phyloP scores from a whole-genome alignment of 768 basidiomycete genomes.

The Xerocomellus dryophilus region DNA sequence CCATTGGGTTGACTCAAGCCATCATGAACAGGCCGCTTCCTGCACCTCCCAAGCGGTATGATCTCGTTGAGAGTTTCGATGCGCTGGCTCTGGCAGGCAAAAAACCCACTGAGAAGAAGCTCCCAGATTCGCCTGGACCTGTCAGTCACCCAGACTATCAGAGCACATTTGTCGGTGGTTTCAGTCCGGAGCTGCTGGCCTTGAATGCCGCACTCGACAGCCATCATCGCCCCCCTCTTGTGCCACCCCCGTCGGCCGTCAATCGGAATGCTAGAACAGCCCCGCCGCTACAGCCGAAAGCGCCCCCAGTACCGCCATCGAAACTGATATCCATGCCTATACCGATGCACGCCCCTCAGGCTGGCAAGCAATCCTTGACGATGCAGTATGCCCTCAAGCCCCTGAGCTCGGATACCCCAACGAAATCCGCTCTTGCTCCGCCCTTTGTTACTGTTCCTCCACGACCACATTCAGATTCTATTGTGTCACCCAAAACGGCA shows the following conservation, averaged over 20 bases:
- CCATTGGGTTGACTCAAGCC: background rate
- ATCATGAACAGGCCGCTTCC: slow-evolving; percentile 24
- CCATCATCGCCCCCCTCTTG: slow-evolving; percentile 8
- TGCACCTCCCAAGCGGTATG: slow-evolving; percentile 12
- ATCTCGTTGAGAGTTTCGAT: slow-evolving; percentile 35
- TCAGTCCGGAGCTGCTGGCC: slow-evolving; percentile 26
- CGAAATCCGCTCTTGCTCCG: slow-evolving; percentile 17
- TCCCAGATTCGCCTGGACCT: slow-evolving; percentile 4
- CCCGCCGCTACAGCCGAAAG: background rate
- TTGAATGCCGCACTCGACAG: slow-evolving; percentile 8
- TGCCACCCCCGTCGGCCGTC: background rate
- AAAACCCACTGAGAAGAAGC: slow-evolving; percentile 12
- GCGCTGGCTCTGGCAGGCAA: slow-evolving; percentile 32
- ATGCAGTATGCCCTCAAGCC: slow-evolving; percentile 23
- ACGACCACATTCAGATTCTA: slow-evolving; percentile 36
- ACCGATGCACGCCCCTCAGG: slow-evolving; percentile 36
- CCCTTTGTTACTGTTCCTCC: slow-evolving; percentile 18
- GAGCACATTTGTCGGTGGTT: slow-evolving; percentile 49
- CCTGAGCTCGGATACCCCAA: slow-evolving; percentile 7
- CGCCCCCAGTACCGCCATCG: slow-evolving; percentile 1
- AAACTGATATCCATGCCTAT: slow-evolving; percentile 18
- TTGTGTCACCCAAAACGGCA: slow-evolving; percentile 9
- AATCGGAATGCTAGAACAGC: slow-evolving; percentile 2
- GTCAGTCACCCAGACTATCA: background rate
- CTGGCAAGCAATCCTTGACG: slow-evolving; percentile 16